These are phyloP conservation scores for Aristolochia fimbriata DNA, from an alignment of 164 flowering plant species.

Conservation along the genomic window DNA sequence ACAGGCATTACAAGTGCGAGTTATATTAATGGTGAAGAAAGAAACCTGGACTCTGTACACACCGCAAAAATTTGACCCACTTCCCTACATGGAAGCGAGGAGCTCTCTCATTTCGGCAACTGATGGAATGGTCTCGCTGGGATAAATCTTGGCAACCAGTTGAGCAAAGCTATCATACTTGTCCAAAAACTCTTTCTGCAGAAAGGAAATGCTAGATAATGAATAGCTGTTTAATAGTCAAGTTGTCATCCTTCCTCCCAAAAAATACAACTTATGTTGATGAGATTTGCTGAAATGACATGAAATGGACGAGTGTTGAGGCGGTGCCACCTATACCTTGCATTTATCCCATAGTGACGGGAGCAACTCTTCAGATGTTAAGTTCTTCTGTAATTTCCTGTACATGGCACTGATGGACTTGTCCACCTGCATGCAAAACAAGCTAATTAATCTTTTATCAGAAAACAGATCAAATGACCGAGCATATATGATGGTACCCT, in stretches of 20 bases:
- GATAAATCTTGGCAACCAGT: constrained; percentile 71
- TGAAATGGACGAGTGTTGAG: neutral
- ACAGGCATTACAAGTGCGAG: too few relatives aligned
- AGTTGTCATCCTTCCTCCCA: neutral
- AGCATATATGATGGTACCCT: too few relatives aligned
- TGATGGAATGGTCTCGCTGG: constrained; percentile 50
- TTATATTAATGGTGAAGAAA: constrained; percentile 5
- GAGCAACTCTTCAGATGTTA: constrained; percentile 84
- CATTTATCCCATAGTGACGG: constrained; percentile 98
- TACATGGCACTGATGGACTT: constrained; percentile 72
- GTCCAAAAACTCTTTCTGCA: constrained; percentile 87
- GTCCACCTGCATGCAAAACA: constrained; percentile 52
- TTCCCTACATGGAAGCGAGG: constrained; percentile 54
- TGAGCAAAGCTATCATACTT: constrained; percentile 79
- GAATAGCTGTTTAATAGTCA: too few relatives aligned
- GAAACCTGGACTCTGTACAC: neutral
- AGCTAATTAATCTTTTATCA: neutral
- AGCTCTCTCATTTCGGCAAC: constrained; percentile 74
- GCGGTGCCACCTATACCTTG: constrained; percentile 50
- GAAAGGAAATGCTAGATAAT: neutral
- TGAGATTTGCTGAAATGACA: too few relatives aligned
- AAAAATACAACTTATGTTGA: too few relatives aligned
- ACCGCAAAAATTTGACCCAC: neutral
- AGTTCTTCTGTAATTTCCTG: constrained; percentile 76
- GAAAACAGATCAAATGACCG: too few relatives aligned